phyloP scores from a whole-genome alignment of 2,329 filamentous ascomycete genomes.

The Beauveria sp. region DNA sequence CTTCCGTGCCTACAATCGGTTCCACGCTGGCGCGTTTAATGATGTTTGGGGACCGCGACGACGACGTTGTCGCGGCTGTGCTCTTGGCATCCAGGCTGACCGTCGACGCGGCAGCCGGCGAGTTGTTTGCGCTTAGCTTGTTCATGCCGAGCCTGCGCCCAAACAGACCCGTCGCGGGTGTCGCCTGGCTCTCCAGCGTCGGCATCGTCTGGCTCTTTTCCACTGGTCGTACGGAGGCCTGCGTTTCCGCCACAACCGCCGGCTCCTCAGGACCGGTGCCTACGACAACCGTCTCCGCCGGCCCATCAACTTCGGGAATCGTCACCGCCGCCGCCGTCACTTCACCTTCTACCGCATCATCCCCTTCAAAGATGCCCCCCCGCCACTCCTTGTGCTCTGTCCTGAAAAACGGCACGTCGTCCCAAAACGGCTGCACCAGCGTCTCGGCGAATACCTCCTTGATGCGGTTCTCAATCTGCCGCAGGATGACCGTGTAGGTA shows the following conservation, averaged over 20 bases:
- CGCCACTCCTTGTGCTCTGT: slow-evolving; percentile 72
- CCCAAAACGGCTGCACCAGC: slow-evolving; percentile 88
- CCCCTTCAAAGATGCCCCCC: slow-evolving; percentile 70
- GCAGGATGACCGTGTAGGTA: slow-evolving; percentile 84
- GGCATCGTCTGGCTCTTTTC: slow-evolving; percentile 51
- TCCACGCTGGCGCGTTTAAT: slow-evolving; percentile 42
- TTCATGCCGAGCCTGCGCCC: slow-evolving; percentile 37
- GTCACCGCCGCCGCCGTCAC: background rate
- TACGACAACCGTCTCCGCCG: background rate
- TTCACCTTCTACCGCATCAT: slow-evolving; percentile 34
- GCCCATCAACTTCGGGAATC: background rate
- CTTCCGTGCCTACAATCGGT: slow-evolving; percentile 60
- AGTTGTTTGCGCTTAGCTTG: slow-evolving; percentile 25
- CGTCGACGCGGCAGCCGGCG: slow-evolving; percentile 34
- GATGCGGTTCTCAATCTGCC: slow-evolving; percentile 90
- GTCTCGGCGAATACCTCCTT: slow-evolving; percentile 91
- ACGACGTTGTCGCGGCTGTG: slow-evolving; percentile 25
- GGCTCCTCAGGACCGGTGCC: background rate
- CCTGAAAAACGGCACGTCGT: slow-evolving; percentile 84
- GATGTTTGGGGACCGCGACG: slow-evolving; percentile 27
- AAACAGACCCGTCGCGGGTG: slow-evolving; percentile 37
- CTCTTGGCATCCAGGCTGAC: slow-evolving; percentile 41
- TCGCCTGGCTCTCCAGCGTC: slow-evolving; percentile 28
- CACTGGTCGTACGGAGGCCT: slow-evolving; percentile 35
- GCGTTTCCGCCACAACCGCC: slow-evolving; percentile 20